Evolutionary conservation across 1,284 basidiomycete species (phyloP).

Genomic region (Fomitopsis betulina): DNA sequence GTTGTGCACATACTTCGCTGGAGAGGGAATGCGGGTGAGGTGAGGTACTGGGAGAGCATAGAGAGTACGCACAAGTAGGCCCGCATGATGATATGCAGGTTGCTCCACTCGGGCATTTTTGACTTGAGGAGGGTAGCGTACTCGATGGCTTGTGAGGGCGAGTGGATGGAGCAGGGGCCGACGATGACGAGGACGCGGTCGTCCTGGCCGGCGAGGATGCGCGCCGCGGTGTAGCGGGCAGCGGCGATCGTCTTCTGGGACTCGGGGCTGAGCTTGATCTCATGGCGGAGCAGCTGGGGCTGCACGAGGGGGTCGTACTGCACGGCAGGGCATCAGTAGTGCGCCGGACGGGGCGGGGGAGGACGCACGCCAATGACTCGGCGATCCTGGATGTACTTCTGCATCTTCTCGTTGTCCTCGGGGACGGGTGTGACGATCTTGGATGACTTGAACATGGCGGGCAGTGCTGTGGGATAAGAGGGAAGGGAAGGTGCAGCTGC

Average conservation of each 20-base stretch:
- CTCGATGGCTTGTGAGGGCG: constrained; percentile 82
- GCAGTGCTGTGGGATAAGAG: not conserved
- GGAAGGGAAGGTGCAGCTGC: constrained; percentile 1
- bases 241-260: constrained; percentile 71
- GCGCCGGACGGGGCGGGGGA: constrained; percentile 4
- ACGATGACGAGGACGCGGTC: constrained; percentile 87
- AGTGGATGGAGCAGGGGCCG: constrained; percentile 97
- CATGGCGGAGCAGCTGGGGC: constrained; percentile 84
- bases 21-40: no score
- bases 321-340: constrained; percentile 1
- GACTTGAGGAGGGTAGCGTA: constrained; percentile 79
- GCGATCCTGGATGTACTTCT: constrained; percentile 71
- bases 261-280: constrained; percentile 58
- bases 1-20: constrained; percentile 43
- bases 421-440: constrained; percentile 53
- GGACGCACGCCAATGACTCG: constrained; percentile 70
- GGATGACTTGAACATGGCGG: constrained; percentile 15
- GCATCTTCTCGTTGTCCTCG: constrained; percentile 55
- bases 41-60: not conserved
- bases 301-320: constrained; percentile 93
- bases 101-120: constrained; percentile 66
- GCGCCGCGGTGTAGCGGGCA: constrained; percentile 75
- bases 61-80: constrained; percentile 81
- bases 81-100: constrained; percentile 92
- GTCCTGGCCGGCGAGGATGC: constrained; percentile 79